Conservation (phyloP, 805 yeast species). For the Candida maesae region DNA sequence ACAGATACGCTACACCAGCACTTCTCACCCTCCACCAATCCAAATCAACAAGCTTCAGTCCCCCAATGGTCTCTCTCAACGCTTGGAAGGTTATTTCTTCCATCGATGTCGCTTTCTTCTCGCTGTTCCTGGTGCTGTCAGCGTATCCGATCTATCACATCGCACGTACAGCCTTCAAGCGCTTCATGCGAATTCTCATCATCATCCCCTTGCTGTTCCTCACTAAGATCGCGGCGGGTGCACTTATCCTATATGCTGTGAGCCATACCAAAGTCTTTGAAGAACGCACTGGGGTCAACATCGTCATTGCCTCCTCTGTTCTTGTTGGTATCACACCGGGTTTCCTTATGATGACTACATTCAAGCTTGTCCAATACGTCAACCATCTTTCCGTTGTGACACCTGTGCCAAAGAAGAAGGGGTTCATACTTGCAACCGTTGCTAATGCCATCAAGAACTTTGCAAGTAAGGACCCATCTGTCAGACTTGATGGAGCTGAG, state of each 20-base stretch:
- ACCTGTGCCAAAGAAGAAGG: background rate
- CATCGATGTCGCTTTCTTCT: background rate
- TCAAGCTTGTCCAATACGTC: slow-evolving; percentile 4
- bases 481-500: background rate
- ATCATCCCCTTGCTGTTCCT: background rate
- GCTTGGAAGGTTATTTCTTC: background rate
- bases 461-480: background rate
- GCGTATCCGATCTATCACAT: background rate
- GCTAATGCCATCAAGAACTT: background rate
- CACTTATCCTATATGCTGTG: background rate
- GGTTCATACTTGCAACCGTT: no score
- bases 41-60: no score
- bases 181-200: background rate
- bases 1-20: no score
- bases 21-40: no score
- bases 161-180: background rate
- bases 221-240: background rate
- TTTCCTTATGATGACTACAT: slow-evolving; percentile 2
- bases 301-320: slow-evolving; percentile 5
- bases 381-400: background rate
- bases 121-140: background rate
- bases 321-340: slow-evolving; percentile 1
- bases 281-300: background rate
- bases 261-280: background rate
- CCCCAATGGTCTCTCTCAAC: background rate